Percentiles rank a stretch among this genome's conserved stretches.
These are phyloP conservation scores for Fusarium pilosicola DNA, from an alignment of 2,329 filamentous ascomycete genomes.

Conservation along the genomic window DNA sequence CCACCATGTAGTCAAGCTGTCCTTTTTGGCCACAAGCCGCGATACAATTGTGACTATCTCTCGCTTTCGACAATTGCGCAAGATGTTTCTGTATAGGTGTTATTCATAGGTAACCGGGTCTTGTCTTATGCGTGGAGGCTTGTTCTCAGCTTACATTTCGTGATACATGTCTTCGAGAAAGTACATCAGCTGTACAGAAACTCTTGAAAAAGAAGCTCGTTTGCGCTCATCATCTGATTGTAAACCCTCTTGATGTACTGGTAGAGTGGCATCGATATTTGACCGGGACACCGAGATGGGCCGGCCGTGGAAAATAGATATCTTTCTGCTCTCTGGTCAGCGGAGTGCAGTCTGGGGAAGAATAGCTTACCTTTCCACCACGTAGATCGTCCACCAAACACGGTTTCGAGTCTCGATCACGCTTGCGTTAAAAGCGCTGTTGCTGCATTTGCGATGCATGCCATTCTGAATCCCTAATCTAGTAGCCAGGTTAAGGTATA, in stretches of 20 bases:
- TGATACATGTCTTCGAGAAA: conserved; percentile 7
- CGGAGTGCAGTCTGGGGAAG: neutral
- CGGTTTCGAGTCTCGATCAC: neutral
- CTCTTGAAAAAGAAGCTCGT: neutral
- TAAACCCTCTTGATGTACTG: neutral
- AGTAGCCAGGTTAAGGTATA: neutral
- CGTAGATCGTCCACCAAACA: neutral
- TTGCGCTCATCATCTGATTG: neutral
- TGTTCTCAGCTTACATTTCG: neutral
- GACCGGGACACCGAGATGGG: conserved; percentile 3
- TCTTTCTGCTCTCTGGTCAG: neutral
- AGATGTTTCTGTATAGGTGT: neutral
- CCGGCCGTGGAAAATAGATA: conserved; percentile 4
- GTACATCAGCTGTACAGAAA: neutral
- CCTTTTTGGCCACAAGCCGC: neutral
- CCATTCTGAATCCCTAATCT: neutral
- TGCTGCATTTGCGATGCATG: conserved; percentile 4
- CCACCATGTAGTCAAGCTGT: neutral
- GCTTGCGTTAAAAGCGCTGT: neutral
- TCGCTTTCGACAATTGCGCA: neutral
- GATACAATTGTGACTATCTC: neutral
- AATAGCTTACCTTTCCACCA: neutral
- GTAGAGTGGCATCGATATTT: conserved; percentile 4
- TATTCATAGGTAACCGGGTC: neutral
- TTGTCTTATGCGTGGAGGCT: neutral